Percentiles rank a stretch among this genome's conserved stretches.
These are phyloP conservation scores for Suhomyces panamericanus DNA, from an alignment of 1,139 yeast species.

Conservation along the genomic window DNA sequence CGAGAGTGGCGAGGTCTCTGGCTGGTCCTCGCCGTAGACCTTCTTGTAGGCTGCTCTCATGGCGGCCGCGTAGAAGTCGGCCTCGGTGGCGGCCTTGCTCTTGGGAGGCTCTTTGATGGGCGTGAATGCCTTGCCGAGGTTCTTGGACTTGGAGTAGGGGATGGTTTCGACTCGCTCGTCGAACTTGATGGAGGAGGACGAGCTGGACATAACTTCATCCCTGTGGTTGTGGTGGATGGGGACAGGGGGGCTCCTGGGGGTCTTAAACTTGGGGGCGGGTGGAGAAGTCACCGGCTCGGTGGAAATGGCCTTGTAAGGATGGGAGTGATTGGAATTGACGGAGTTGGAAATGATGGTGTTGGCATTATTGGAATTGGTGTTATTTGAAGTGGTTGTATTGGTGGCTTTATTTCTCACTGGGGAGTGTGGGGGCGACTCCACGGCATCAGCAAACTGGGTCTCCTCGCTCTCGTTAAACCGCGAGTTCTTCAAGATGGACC, in stretches of 20 bases:
- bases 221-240: neutral
- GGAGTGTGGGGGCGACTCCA: neutral
- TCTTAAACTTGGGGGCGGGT: slow-evolving; percentile 6
- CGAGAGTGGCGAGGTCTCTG: neutral
- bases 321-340: neutral
- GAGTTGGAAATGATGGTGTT: no score
- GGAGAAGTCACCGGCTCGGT: neutral
- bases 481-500: slow-evolving; percentile 37
- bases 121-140: slow-evolving; percentile 6
- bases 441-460: slow-evolving; percentile 15
- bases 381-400: no score
- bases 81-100: slow-evolving; percentile 10
- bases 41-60: slow-evolving; percentile 42
- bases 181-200: slow-evolving; percentile 39
- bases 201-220: slow-evolving; percentile 9
- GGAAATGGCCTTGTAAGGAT: slow-evolving; percentile 15
- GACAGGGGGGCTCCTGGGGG: slow-evolving; percentile 8
- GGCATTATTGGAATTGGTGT: no score
- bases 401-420: neutral
- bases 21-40: slow-evolving; percentile 34
- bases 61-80: slow-evolving; percentile 37
- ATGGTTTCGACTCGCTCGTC: slow-evolving; percentile 44
- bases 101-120: slow-evolving; percentile 8
- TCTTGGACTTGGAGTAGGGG: slow-evolving; percentile 17
- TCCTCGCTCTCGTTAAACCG: slow-evolving; percentile 15